Conservation (phyloP, 345 rosid genomes). For the Erodium maritimum region DNA sequence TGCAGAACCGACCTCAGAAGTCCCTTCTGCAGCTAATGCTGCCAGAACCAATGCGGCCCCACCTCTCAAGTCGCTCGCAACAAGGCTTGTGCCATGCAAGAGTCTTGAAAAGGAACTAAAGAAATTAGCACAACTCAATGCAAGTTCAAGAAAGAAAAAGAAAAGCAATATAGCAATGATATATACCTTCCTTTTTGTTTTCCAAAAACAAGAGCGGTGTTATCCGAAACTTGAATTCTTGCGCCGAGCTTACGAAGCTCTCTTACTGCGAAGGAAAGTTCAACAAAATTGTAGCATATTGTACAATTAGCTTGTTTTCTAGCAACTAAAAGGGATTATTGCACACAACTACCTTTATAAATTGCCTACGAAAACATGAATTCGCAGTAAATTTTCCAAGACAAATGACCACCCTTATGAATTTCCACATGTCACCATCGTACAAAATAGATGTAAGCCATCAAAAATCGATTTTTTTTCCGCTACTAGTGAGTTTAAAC, state of each 20-base stretch:
- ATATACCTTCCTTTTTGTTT: constrained; percentile 11
- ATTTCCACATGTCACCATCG: too few species aligned
- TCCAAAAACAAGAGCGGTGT: constrained; percentile 14
- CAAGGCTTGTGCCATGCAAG: constrained; percentile 10
- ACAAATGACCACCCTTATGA: too few species aligned
- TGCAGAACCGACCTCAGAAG: constrained; percentile 11
- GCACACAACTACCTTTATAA: too few species aligned
- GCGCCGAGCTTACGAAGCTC: constrained; percentile 24
- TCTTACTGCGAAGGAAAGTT: constrained; percentile 3
- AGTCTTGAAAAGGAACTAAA: constrained; percentile 5
- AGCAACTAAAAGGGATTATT: too few species aligned
- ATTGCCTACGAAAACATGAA: too few species aligned
- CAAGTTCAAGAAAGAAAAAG: not conserved
- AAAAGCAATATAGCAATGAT: not conserved
- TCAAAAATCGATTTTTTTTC: too few species aligned
- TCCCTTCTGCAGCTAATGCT: constrained; percentile 22
- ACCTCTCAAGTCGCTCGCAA: constrained; percentile 21
- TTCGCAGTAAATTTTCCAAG: too few species aligned
- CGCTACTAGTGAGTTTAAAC: too few species aligned
- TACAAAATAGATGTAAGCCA: too few species aligned
- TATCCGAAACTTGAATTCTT: constrained; percentile 15
- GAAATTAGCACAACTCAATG: not conserved
- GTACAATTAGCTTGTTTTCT: too few species aligned
- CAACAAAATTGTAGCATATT: too few species aligned
- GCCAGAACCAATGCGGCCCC: constrained; percentile 18